Conservation (phyloP, 306 rosid species). For the Corylus americana region DNA sequence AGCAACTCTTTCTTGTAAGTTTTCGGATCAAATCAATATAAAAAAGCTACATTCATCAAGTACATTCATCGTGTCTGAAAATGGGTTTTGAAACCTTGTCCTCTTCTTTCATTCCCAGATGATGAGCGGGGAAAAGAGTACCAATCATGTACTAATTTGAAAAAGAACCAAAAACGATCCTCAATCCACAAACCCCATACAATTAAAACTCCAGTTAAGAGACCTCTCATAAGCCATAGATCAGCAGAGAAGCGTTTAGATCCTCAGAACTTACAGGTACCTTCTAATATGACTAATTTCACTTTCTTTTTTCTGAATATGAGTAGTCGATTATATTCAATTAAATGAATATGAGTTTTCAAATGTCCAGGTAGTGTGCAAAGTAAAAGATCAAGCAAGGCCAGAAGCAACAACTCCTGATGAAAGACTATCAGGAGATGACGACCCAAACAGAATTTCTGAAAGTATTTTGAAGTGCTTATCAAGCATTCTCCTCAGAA, state of each 20-base stretch:
- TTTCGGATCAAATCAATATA: conserved; percentile 12
- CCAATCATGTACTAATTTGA: conserved; percentile 39
- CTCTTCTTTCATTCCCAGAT: conserved; percentile 45
- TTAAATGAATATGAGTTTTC: conserved; percentile 23
- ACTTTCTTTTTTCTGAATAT: not conserved
- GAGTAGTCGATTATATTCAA: not conserved
- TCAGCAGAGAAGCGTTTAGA: conserved; percentile 45
- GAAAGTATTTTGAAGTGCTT: conserved; percentile 79
- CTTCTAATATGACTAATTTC: conserved; percentile 8
- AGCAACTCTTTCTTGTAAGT: conserved; percentile 45
- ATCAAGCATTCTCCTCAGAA: conserved; percentile 69
- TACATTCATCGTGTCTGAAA: conserved; percentile 9
- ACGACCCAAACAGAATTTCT: conserved; percentile 73
- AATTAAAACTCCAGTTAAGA: conserved; percentile 42
- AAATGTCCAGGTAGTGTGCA: conserved; percentile 53
- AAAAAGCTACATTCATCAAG: conserved; percentile 2
- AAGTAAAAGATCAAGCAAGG: conserved; percentile 34
- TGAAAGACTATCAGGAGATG: conserved; percentile 39
- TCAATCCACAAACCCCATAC: conserved; percentile 31
- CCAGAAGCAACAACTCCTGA: conserved; percentile 40
- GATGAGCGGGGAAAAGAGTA: conserved; percentile 65
- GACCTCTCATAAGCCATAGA: conserved; percentile 41
- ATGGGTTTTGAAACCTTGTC: conserved; percentile 17
- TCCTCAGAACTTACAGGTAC: conserved; percentile 57
- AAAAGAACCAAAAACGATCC: conserved; percentile 43